Conservation (phyloP, 73 alveolate genomes). For the Paraurostyla sp. region DNA sequence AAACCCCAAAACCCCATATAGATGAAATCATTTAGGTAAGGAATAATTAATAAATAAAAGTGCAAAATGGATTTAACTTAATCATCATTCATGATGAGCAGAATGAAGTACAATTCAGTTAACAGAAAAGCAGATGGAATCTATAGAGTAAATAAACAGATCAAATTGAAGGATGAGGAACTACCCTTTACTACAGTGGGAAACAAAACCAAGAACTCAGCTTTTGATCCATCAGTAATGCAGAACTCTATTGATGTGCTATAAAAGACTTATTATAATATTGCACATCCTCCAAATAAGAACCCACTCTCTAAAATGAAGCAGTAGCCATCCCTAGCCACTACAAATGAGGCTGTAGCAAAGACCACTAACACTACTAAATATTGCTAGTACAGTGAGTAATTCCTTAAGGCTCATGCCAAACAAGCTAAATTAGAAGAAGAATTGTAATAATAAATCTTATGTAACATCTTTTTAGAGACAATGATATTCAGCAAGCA, state of each 20-base stretch:
- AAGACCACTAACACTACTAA: not conserved
- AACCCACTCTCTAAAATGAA: slow-evolving; percentile 33
- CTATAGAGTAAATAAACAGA: not conserved
- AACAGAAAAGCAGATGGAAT: slow-evolving; percentile 8
- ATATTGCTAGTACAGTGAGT: slow-evolving; percentile 31
- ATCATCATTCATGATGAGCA: too few relatives aligned
- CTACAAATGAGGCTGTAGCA: slow-evolving; percentile 19
- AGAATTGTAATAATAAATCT: not conserved
- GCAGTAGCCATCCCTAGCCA: slow-evolving; percentile 28
- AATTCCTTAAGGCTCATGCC: not conserved
- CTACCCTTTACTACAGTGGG: slow-evolving; percentile 12
- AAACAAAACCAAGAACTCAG: not conserved
- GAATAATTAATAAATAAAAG: too few relatives aligned
- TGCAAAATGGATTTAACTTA: too few relatives aligned
- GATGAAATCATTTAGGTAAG: too few relatives aligned
- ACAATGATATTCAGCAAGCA: not conserved
- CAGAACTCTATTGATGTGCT: slow-evolving; percentile 17
- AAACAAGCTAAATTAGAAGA: not conserved
- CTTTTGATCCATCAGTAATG: not conserved
- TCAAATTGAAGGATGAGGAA: slow-evolving; percentile 22
- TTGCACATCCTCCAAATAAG: slow-evolving; percentile 49
- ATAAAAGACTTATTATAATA: slow-evolving; percentile 34
- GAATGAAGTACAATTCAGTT: too few relatives aligned
- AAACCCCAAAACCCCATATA: too few relatives aligned
- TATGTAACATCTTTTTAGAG: not conserved